Percentiles rank a stretch among this genome's conserved stretches.
phyloP scores from a whole-genome alignment of 768 basidiomycete genomes.

The Podaxis mareebaensis region DNA sequence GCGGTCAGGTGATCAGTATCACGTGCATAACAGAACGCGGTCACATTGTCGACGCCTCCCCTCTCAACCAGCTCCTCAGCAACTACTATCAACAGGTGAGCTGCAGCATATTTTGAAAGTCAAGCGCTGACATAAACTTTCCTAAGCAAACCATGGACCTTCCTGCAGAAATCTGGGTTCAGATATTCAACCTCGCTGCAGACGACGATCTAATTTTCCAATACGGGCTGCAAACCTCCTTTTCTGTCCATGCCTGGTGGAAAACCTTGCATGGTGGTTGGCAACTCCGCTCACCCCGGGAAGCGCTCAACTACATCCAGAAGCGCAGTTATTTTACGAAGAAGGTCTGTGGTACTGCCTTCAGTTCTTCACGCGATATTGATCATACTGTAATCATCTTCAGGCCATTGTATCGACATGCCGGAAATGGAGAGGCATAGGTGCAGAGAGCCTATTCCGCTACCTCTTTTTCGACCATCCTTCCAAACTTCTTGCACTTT shows the following conservation, averaged over 20 bases:
- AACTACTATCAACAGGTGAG: background rate
- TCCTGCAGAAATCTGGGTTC: conserved; percentile 69
- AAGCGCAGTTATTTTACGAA: conserved; percentile 63
- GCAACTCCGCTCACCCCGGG: conserved; percentile 60
- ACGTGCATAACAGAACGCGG: background rate
- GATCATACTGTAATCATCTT: conserved; percentile 1
- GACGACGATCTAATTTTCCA: conserved; percentile 72
- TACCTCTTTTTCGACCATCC: conserved; percentile 70
- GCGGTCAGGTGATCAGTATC: background rate
- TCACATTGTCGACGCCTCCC: background rate
- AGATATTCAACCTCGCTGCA: conserved; percentile 70
- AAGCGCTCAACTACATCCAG: conserved; percentile 59
- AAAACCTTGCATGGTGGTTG: conserved; percentile 50
- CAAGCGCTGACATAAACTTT: background rate
- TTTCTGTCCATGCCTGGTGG: conserved; percentile 70
- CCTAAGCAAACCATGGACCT: conserved; percentile 32
- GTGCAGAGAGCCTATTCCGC: conserved; percentile 66
- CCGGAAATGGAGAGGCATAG: conserved; percentile 59
- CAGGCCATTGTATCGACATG: conserved; percentile 74
- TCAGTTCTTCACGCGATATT: background rate
- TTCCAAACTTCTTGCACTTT: conserved; percentile 51
- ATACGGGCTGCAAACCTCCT: conserved; percentile 56
- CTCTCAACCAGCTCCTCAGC: background rate
- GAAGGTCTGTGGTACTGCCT: conserved; percentile 46
- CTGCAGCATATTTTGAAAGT: background rate